Evolutionary conservation across 2,329 filamentous ascomycete species (phyloP), one percentile per base, ranked within the genome.

Genomic region (Plectosphaerella sp.): DNA sequence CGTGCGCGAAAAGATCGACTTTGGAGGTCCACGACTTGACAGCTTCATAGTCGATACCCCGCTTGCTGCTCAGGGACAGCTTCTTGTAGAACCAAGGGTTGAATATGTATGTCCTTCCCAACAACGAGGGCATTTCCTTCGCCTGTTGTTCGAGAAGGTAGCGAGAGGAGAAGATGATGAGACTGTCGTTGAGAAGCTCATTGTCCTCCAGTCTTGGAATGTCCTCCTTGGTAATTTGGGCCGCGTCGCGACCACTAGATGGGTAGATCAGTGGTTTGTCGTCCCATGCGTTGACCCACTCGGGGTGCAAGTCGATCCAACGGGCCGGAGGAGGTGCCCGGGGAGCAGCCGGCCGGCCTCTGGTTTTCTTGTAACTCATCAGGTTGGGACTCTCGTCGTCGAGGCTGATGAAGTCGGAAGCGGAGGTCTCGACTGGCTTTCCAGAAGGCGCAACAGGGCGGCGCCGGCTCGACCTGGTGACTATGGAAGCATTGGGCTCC

Each of bases 61-160:
- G 73, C 36, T 82, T 75, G 52, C 76, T 77, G 8, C 69, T 70
- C 33, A 83, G 85, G 16, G 81, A 89, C 45, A 97, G 77, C 47
- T 86, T 87, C 18, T 87, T 83, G 64, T 89, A 97, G 69, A 97
- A 97, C 69, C 91, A 96, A 0, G 90, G 94, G 65, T 92, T 97
- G 74, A 96, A 93, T 59, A 96, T 88, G 65, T 95, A 90, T 4
- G 96, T 83, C 49, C 84, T 83, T 54, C 82, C 74, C 0, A 84
- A 72, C 4, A 85, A 60, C 45, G 82, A 73, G 1, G 82, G 77
- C 2, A 77, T 74, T 11, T 77, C 72, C 39, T 73, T 68, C 57
- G 83, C 78, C 36, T 88, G 67, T 42, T 79, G 70, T 52, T 79
- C 72, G 62, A 92, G 84, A 6, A 93, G 72, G 59, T 85, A 89